Base-by-base conservation (phyloP, 352 stramenopile genomes). In the Phytophthora sp. region DNA sequence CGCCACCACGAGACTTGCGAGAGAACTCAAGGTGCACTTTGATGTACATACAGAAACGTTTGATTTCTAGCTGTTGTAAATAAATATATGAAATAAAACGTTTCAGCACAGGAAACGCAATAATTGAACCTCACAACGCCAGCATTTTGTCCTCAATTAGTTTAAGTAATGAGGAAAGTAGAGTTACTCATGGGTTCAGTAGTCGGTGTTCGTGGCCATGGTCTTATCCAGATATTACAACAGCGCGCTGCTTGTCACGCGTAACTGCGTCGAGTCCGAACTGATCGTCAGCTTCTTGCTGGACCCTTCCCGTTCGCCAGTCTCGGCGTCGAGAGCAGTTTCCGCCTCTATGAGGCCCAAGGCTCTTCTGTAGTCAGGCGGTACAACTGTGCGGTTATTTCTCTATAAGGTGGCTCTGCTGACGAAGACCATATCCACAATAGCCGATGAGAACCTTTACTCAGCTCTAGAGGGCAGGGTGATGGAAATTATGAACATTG, bases 1-100 rank as follows among this genome's bases (percentile, higher is more conserved):
- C 29, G 42, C 65, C 4, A 73, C 62, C 24, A 69, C 64, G 0
- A 39, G 45, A 44, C 58, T 82, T 16, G 42, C 63, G 1, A 54
- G 51, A 35, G 52, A 75, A 27, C 29, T 82, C 13, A 66, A 74
- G 15, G 52, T 86, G 12, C 57, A 64, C 15, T 84, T 81, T 21
- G 78, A 86, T 69, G 74, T 85, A 20, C 77, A 84, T 59, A 60
- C 59, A 21, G 73, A 84, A 60, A 59, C 36, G 7, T 78, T 76
- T 42, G 50, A 66, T 8, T 55, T 81, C 2, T 80, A 76, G 35
- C 27, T 49, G 5, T 11, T 63, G 39, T 61, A 47, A 55, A 66
- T 50, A 36, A n/a, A n/a, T n/a, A n/a, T n/a, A n/a, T n/a, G n/a
- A n/a, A n/a, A n/a, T n/a, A n/a, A n/a, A n/a, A n/a, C n/a, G n/a